Percentiles rank a stretch among this genome's conserved stretches.
phyloP scores from a whole-genome alignment of 441 rosid genomes.

The Bruguiera hainesii region DNA sequence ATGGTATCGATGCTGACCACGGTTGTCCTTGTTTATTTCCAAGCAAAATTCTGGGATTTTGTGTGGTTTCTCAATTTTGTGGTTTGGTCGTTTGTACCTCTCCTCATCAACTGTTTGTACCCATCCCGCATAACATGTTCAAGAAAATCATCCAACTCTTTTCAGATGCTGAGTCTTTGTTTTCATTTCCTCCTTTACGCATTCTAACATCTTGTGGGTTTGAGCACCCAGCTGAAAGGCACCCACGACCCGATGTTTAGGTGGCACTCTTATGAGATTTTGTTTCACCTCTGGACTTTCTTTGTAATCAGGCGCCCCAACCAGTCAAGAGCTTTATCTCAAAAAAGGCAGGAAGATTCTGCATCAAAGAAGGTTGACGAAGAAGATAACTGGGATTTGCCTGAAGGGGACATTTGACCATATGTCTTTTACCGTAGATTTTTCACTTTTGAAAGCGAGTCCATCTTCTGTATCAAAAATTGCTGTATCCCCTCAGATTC shows the following conservation, averaged over 20 bases:
- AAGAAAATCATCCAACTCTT: not conserved
- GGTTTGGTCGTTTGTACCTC: not conserved
- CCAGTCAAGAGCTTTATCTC: constrained; percentile 34
- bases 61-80: not conserved
- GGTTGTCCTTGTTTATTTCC: not conserved
- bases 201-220: not conserved
- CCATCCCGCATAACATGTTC: too few relatives aligned
- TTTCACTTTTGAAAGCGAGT: constrained; percentile 21
- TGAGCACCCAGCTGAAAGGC: not conserved
- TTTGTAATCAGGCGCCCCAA: constrained; percentile 45
- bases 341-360: constrained; percentile 39
- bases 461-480: constrained; percentile 21
- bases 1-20: too few relatives aligned
- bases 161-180: not conserved
- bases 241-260: not conserved
- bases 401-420: constrained; percentile 52
- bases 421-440: constrained; percentile 26
- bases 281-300: constrained; percentile 8
- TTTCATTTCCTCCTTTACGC: not conserved
- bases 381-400: constrained; percentile 90
- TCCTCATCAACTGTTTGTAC: too few relatives aligned
- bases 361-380: constrained; percentile 50
- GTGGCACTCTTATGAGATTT: not conserved
- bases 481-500: constrained; percentile 16
- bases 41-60: not conserved